Base-by-base conservation (phyloP, 305 asterid species). In the Plantago coronopus region DNA sequence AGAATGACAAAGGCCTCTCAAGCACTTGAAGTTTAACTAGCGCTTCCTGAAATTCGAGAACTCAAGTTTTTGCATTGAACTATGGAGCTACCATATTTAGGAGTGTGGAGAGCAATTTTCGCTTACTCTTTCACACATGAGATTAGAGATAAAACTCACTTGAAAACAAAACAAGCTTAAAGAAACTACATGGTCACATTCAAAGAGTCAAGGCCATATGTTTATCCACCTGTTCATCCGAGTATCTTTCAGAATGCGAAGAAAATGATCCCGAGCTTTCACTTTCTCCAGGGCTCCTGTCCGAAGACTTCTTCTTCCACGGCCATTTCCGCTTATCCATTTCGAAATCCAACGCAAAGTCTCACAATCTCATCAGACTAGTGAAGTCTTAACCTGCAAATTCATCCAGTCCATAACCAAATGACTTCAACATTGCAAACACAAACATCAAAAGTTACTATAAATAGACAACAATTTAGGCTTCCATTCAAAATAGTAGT, bases 321-420 rank as follows among this genome's bases (percentile, higher is more conserved):
- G 76, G 69, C 95, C 96, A 88, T 61, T 86, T 86, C 74, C 82
- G 78, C 74, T 83, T 83, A 29, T 88, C 95, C 95, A 83, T 84
- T 69, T 48, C 66, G 57, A 56, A 27, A 12, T 17, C 63, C n/a
- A 55, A 20, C 48, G 50, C 66, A 69, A 57, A 49, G 53, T 11
- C 60, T 27, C 51, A 55, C 53, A 0, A 29, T 17, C 44, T 50
- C 71, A 66, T 38, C 48, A 17, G 19, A 55, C 7, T 13, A 64
- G 27, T 23, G 4, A 61, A 56, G 23, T 51, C 22, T 67, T 17
- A 68, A 59, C 56, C 80, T 74, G 72, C 69, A 70, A 57, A 66
- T 53, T 13, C 21, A 34, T 21, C 70, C 21, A 56, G 34, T 22
- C 43, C 17, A 56, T 20, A 20, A 22, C 54, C 62, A 29, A 56